A percentile compares a stretch with the other conserved stretches of the same genome.
phyloP scores from a whole-genome alignment of 176 grass and related monocot species.

The Oryza australiensis region DNA sequence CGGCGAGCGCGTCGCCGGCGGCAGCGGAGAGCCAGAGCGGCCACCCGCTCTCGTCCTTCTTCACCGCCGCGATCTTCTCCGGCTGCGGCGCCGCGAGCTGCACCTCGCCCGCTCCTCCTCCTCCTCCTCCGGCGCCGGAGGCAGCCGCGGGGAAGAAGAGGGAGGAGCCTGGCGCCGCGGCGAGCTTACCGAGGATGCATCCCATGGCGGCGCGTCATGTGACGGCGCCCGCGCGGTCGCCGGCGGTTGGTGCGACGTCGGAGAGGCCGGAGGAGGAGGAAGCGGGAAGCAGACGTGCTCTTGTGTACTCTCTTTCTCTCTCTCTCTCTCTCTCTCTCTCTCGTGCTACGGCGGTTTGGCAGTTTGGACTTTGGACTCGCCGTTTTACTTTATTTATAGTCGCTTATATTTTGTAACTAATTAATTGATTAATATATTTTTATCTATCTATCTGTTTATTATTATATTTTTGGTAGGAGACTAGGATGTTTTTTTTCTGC shows the following conservation, averaged over 20 bases:
- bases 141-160: slow-evolving; percentile 51
- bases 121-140: neutral
- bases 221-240: neutral
- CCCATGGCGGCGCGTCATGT: slow-evolving; percentile 74
- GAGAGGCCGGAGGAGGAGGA: slow-evolving; percentile 18
- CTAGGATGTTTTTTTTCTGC: neutral
- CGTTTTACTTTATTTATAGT: neutral
- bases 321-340: neutral
- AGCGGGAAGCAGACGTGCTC: neutral
- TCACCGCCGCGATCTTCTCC: slow-evolving; percentile 42
- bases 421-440: neutral
- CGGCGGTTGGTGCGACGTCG: slow-evolving; percentile 23
- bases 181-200: slow-evolving; percentile 79
- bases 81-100: slow-evolving; percentile 48
- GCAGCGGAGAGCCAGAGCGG: slow-evolving; percentile 77
- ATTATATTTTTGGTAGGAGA: neutral
- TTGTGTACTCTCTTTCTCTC: neutral
- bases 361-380: slow-evolving; percentile 3
- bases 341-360: slow-evolving; percentile 42
- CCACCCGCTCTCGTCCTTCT: slow-evolving; percentile 71
- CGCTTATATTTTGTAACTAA: neutral
- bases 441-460: too few species aligned
- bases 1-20: slow-evolving; percentile 73
- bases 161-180: slow-evolving; percentile 40
- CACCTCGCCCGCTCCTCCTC: neutral